Percentiles rank a stretch among this genome's conserved stretches.
These are phyloP conservation scores for Cyanidioschyzon merolae DNA, from an alignment of 23 red algal genomes.

Conservation along the genomic window DNA sequence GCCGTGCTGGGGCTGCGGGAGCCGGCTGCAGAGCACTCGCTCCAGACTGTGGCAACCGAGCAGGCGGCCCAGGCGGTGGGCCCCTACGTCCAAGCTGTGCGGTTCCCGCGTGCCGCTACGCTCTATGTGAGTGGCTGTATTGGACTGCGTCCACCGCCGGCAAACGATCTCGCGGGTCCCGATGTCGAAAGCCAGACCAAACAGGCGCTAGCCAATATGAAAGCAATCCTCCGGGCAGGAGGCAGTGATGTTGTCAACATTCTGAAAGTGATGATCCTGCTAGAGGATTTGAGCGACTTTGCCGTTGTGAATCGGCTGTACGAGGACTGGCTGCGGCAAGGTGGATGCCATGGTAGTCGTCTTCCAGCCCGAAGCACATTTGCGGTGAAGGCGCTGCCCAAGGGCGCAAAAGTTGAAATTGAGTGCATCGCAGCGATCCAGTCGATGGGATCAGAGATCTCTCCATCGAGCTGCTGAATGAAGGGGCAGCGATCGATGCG, in stretches of 20 bases:
- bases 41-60: neutral
- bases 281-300: constrained; percentile 89
- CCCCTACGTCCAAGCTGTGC: constrained; percentile 77
- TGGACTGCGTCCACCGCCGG: constrained; percentile 47
- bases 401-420: constrained; percentile 80
- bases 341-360: neutral
- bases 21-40: neutral
- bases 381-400: constrained; percentile 76
- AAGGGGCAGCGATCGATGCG: no score
- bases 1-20: neutral
- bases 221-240: constrained; percentile 46
- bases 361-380: constrained; percentile 78
- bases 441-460: no score
- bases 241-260: constrained; percentile 35
- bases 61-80: constrained; percentile 77
- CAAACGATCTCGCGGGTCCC: constrained; percentile 36
- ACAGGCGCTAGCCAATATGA: constrained; percentile 84
- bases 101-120: constrained; percentile 40
- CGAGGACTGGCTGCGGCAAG: constrained; percentile 38
- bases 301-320: constrained; percentile 70
- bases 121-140: constrained; percentile 94
- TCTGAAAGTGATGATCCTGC: constrained; percentile 70
- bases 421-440: constrained; percentile 57
- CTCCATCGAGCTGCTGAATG: no score
- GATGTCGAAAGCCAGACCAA: constrained; percentile 58